phyloP scores from a whole-genome alignment of 164 flowering plant species.

The Pachysandra terminalis region DNA sequence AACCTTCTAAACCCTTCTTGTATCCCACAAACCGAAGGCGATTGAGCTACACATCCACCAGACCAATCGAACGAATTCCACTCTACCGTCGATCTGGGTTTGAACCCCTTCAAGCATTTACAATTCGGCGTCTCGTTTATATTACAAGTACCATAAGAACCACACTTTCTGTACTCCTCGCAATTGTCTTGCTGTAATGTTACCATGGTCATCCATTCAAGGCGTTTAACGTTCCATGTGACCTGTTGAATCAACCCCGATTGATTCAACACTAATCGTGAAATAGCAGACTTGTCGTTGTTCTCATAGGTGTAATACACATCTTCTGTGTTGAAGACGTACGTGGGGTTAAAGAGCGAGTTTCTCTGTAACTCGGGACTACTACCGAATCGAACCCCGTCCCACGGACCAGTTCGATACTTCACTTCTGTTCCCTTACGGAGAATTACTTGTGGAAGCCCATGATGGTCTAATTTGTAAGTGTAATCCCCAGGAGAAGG shows the following conservation, averaged over 20 bases:
- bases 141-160: constrained; percentile 6
- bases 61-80: constrained; percentile 13
- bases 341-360: background rate
- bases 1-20: constrained; percentile 15
- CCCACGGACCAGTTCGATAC: constrained; percentile 47
- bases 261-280: constrained; percentile 8
- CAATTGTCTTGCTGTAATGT: constrained; percentile 10
- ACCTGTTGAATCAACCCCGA: constrained; percentile 1
- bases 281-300: constrained; percentile 7
- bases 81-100: constrained; percentile 1
- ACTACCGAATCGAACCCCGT: constrained; percentile 39
- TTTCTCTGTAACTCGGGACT: background rate
- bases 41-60: constrained; percentile 17
- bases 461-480: constrained; percentile 19
- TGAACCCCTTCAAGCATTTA: constrained; percentile 14
- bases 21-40: constrained; percentile 5
- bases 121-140: background rate
- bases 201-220: constrained; percentile 1
- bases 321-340: constrained; percentile 16
- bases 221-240: constrained; percentile 6
- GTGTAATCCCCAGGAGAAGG: constrained; percentile 26
- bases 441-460: constrained; percentile 21
- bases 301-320: constrained; percentile 17
- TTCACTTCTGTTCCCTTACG: background rate
- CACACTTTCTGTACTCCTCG: constrained; percentile 1